A percentile compares a stretch with the other conserved stretches of the same genome.
Conservation (phyloP, 139 green algal species). For the Volvox reticuliferus region DNA sequence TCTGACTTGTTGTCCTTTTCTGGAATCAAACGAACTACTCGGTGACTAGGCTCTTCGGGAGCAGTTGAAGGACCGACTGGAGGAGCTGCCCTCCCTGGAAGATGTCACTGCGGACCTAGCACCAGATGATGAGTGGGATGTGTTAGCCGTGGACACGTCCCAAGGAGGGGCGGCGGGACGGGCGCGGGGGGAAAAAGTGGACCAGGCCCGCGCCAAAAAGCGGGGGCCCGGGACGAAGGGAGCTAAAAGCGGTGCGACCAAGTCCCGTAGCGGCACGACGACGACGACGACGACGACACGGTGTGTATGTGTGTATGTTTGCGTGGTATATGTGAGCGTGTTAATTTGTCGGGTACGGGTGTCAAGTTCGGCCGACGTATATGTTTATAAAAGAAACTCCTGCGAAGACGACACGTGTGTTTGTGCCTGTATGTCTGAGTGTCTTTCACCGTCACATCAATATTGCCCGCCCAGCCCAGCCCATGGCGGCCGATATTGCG, state of each 20-base stretch:
- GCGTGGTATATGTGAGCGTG: neutral
- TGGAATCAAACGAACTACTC: too few relatives aligned
- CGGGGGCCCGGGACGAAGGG: neutral
- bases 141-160: neutral
- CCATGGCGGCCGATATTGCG: too few relatives aligned
- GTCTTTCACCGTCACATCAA: neutral
- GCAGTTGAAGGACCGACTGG: neutral
- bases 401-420: neutral
- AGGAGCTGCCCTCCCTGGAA: conserved; percentile 6
- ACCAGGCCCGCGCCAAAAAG: neutral
- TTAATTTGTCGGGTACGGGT: neutral
- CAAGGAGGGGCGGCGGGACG: neutral
- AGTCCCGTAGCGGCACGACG: neutral
- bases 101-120: neutral
- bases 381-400: neutral
- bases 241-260: neutral
- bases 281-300: neutral
- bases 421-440: too few relatives aligned
- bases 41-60: neutral
- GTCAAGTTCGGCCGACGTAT: neutral
- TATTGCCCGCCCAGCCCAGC: too few relatives aligned
- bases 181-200: neutral
- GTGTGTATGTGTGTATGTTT: neutral
- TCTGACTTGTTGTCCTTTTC: too few relatives aligned
- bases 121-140: neutral